Percentiles rank a stretch among this genome's conserved stretches.
phyloP scores from a whole-genome alignment of 192 early-diverging fungal genomes.

The Diversispora eburnea region DNA sequence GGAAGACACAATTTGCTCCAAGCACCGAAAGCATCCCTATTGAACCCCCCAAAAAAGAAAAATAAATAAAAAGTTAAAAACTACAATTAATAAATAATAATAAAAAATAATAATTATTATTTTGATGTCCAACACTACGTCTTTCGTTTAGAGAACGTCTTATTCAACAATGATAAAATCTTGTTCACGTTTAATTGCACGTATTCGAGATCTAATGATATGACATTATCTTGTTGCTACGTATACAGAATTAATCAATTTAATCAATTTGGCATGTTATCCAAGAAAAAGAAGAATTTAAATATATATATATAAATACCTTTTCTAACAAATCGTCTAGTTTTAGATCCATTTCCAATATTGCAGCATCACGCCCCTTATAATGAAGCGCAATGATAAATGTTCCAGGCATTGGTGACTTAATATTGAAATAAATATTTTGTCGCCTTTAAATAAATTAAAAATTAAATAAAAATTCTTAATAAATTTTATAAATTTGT shows the following conservation, averaged over 20 bases:
- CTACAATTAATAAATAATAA: constrained; percentile 6
- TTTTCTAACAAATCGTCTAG: constrained; percentile 79
- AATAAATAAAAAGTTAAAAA: no score
- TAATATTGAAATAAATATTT: constrained; percentile 88
- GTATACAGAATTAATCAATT: not conserved
- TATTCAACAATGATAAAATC: constrained; percentile 77
- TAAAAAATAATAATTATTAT: not conserved
- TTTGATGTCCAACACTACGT: constrained; percentile 39
- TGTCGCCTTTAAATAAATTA: constrained; percentile 45
- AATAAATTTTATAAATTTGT: not conserved
- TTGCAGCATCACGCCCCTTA: constrained; percentile 88
- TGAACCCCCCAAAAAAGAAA: no score
- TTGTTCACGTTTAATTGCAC: constrained; percentile 85
- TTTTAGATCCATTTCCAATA: constrained; percentile 94
- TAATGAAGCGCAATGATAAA: constrained; percentile 88
- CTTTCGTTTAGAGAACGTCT: constrained; percentile 65
- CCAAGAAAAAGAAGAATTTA: not conserved
- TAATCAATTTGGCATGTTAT: not conserved
- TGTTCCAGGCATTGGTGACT: constrained; percentile 81
- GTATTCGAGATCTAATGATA: constrained; percentile 87
- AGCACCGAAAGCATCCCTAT: no score
- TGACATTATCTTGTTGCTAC: constrained; percentile 87
- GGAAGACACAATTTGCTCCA: no score
- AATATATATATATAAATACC: constrained; percentile 33
- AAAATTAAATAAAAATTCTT: not conserved